A percentile compares a stretch with the other conserved stretches of the same genome.
These are phyloP conservation scores for Chlorella sp. DNA, from an alignment of 139 green algal species.

Conservation along the genomic window DNA sequence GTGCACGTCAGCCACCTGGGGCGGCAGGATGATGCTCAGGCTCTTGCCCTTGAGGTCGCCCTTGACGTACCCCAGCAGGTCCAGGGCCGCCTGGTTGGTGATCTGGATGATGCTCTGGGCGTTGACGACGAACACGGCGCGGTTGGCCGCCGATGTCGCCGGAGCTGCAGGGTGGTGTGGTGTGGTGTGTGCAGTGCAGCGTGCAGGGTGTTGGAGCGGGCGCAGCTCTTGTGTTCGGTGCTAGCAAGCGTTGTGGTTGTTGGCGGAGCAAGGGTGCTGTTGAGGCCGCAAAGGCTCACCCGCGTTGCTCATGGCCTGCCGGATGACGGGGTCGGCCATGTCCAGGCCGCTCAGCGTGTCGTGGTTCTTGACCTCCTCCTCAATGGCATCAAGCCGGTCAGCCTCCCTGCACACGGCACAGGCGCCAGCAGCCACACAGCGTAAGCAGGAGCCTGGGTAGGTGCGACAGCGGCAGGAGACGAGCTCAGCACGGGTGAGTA, in stretches of 20 bases:
- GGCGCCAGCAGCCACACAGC: not conserved
- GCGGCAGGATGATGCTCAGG: slow-evolving; percentile 36
- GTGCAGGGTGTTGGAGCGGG: too few relatives aligned
- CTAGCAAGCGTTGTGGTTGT: too few relatives aligned
- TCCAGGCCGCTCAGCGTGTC: not conserved
- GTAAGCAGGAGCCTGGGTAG: not conserved
- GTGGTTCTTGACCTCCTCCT: slow-evolving; percentile 9
- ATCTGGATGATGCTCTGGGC: slow-evolving; percentile 23
- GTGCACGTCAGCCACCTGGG: slow-evolving; percentile 29
- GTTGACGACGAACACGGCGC: slow-evolving; percentile 25
- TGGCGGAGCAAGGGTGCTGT: too few relatives aligned
- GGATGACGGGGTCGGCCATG: not conserved
- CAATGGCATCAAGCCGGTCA: slow-evolving; percentile 26
- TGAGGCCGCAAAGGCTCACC: too few relatives aligned
- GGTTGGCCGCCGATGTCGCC: too few relatives aligned
- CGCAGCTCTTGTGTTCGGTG: too few relatives aligned
- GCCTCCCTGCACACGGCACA: slow-evolving; percentile 14
- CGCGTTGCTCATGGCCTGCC: not conserved
- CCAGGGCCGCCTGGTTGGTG: slow-evolving; percentile 4
- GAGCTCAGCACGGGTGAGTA: not conserved
- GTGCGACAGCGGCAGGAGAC: not conserved
- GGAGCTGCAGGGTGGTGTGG: too few relatives aligned
- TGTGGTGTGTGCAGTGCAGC: too few relatives aligned
- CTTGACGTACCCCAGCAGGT: slow-evolving; percentile 30
- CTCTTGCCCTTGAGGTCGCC: slow-evolving; percentile 41